These are phyloP conservation scores for Sphenostylis stenocarpa DNA, from an alignment of 306 rosid species.

Conservation along the genomic window DNA sequence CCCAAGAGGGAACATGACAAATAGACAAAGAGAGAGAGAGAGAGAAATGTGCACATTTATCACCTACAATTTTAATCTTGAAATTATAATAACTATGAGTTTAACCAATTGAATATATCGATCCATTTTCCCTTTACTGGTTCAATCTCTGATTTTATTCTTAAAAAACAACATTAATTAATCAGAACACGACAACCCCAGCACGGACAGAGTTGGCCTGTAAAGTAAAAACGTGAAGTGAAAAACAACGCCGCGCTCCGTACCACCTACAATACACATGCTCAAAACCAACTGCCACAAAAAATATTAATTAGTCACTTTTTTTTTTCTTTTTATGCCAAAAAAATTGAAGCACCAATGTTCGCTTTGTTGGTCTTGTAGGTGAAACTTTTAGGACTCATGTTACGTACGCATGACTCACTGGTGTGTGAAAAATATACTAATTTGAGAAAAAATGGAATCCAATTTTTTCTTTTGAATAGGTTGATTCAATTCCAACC, in stretches of 20 bases:
- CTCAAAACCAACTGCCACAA: not conserved
- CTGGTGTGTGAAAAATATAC: no score
- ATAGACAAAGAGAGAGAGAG: slow-evolving; percentile 16
- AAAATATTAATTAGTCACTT: not conserved
- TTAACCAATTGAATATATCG: not conserved
- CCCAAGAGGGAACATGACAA: slow-evolving; percentile 56
- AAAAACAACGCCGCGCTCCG: slow-evolving; percentile 1
- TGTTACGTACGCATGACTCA: not conserved
- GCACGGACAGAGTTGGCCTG: slow-evolving; percentile 20
- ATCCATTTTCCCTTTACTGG: not conserved
- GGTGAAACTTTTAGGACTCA: not conserved
- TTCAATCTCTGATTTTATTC: not conserved
- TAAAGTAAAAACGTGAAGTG: not conserved
- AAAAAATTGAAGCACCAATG: not conserved
- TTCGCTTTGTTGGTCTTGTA: not conserved
- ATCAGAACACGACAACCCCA: not conserved
- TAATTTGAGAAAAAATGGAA: no score
- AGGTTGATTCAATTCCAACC: no score
- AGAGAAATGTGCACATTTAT: not conserved
- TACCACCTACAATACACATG: not conserved
- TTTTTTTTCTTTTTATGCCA: not conserved
- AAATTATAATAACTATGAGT: not conserved
- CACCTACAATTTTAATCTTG: not conserved
- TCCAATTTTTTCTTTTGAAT: no score
- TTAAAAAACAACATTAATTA: not conserved